phyloP scores from a whole-genome alignment of 176 grass and related monocot genomes.

The Guadua angustifolia region DNA sequence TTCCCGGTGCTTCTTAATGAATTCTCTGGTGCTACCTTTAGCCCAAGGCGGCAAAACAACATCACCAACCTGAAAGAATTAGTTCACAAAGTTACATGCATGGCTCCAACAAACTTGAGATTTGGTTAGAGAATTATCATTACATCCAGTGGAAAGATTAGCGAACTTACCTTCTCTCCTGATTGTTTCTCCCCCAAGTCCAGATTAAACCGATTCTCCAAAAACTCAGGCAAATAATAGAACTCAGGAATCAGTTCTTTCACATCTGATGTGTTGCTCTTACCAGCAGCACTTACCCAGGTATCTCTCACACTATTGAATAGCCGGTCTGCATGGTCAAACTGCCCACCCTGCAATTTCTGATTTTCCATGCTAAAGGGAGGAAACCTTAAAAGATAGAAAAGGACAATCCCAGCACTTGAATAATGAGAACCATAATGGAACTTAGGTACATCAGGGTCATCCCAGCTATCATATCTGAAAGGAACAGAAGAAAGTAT shows the following conservation, averaged over 20 bases:
- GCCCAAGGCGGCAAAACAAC: slow-evolving; percentile 96
- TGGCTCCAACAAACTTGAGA: slow-evolving; percentile 25
- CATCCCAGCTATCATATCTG: slow-evolving; percentile 99
- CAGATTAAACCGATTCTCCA: slow-evolving; percentile 88
- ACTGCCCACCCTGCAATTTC: slow-evolving; percentile 94
- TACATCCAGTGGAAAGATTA: slow-evolving; percentile 34
- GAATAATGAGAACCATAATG: slow-evolving; percentile 99
- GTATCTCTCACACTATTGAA: slow-evolving; percentile 95
- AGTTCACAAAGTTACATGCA: slow-evolving; percentile 42
- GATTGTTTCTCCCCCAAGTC: slow-evolving; percentile 99
- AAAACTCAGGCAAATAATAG: slow-evolving; percentile 98
- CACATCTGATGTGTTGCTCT: slow-evolving; percentile 99
- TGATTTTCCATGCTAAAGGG: slow-evolving; percentile 93
- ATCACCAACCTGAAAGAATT: slow-evolving; percentile 76
- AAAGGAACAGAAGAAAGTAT: slow-evolving; percentile 42
- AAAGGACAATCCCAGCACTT: slow-evolving; percentile 98
- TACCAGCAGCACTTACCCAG: slow-evolving; percentile 90
- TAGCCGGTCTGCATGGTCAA: slow-evolving; percentile 95
- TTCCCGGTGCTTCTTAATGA: slow-evolving; percentile 94
- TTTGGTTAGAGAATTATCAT: slow-evolving; percentile 9
- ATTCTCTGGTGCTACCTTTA: slow-evolving; percentile 89
- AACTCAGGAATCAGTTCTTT: slow-evolving; percentile 99
- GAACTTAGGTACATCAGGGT: slow-evolving; percentile 98
- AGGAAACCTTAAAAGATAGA: slow-evolving; percentile 92
- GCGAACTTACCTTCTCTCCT: slow-evolving; percentile 74